These are phyloP conservation scores for Ceratocystiopsis minuta DNA, from an alignment of 2,329 filamentous ascomycete species.

Conservation along the genomic window DNA sequence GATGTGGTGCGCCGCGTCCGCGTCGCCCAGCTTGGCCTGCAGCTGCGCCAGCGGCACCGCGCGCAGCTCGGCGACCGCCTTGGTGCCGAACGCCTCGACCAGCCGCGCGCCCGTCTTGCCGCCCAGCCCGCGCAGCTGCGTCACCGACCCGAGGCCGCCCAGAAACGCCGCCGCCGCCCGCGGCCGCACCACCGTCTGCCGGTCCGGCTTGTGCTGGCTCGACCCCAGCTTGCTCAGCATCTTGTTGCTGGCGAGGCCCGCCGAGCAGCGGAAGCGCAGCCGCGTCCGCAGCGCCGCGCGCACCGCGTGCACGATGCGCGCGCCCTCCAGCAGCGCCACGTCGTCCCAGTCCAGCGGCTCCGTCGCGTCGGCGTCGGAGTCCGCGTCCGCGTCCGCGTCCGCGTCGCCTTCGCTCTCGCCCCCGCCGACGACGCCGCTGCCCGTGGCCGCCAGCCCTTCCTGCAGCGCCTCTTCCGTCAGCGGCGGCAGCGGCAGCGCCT, in stretches of 20 bases:
- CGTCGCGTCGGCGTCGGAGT: slow-evolving; percentile 34
- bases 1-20: slow-evolving; percentile 61
- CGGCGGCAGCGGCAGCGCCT: slow-evolving; percentile 52
- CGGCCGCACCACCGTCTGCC: slow-evolving; percentile 84
- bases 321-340: slow-evolving; percentile 67
- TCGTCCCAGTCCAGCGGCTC: slow-evolving; percentile 85
- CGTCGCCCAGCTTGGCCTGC: slow-evolving; percentile 61
- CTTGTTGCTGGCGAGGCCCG: slow-evolving; percentile 78
- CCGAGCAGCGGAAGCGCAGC: slow-evolving; percentile 81
- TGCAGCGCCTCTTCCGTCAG: background rate
- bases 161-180: slow-evolving; percentile 67
- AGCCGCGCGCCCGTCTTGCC: slow-evolving; percentile 87
- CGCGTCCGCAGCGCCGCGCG: slow-evolving; percentile 48
- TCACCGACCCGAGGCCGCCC: slow-evolving; percentile 76
- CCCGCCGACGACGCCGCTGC: slow-evolving; percentile 5
- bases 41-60: slow-evolving; percentile 55
- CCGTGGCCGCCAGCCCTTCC: slow-evolving; percentile 2
- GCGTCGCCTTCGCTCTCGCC: background rate
- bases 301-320: slow-evolving; percentile 69
- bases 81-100: slow-evolving; percentile 62
- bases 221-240: slow-evolving; percentile 86
- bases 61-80: slow-evolving; percentile 59
- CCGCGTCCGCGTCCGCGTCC: slow-evolving; percentile 15
- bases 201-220: slow-evolving; percentile 80
- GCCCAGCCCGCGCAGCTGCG: slow-evolving; percentile 86